Conservation (phyloP, 495 filamentous ascomycete genomes). For the Penicillium herquei region DNA sequence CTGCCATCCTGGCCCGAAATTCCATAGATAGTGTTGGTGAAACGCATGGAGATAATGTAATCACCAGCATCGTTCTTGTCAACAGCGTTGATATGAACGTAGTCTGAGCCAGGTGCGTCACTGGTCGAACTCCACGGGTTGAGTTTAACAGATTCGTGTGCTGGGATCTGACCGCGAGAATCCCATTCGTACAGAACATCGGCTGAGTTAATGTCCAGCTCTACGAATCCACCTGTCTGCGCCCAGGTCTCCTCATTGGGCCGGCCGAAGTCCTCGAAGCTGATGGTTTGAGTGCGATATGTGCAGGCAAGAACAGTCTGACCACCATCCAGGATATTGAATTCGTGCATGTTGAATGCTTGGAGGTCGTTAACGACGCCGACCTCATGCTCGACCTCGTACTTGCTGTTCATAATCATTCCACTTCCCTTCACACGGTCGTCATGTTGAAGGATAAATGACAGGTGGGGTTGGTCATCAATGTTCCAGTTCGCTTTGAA, state of each 20-base stretch:
- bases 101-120: constrained; percentile 43
- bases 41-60: constrained; percentile 56
- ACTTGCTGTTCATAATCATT: constrained; percentile 28
- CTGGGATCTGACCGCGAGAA: constrained; percentile 33
- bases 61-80: constrained; percentile 53
- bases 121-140: background rate
- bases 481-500: constrained; percentile 35
- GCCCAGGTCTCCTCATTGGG: constrained; percentile 28
- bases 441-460: constrained; percentile 37
- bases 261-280: constrained; percentile 36
- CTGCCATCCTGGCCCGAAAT: constrained; percentile 53
- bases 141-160: constrained; percentile 22
- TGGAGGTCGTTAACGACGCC: constrained; percentile 27
- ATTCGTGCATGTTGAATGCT: constrained; percentile 45
- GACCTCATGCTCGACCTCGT: constrained; percentile 33
- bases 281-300: constrained; percentile 37
- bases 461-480: constrained; percentile 35
- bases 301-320: constrained; percentile 38
- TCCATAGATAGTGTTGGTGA: constrained; percentile 54
- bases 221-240: constrained; percentile 33
- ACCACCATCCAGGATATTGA: constrained; percentile 34
- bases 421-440: constrained; percentile 19
- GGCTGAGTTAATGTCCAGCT: constrained; percentile 40
- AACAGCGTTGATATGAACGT: constrained; percentile 59
- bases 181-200: constrained; percentile 45